Conservation (phyloP, 1,284 basidiomycete genomes). For the Leccinum ponderosum region DNA sequence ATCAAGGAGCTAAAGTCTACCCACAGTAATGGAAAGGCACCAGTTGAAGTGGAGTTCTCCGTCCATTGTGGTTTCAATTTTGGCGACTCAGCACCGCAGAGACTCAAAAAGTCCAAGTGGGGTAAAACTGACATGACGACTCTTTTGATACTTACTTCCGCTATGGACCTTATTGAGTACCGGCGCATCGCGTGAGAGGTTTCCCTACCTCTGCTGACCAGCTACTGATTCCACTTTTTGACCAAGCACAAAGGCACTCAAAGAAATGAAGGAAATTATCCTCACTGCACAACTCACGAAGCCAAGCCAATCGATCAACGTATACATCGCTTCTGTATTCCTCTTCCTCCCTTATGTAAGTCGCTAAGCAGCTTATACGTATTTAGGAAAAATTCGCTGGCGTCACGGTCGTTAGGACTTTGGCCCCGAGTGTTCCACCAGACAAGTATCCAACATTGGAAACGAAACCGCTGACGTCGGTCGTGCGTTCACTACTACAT, state of each 20-base stretch:
- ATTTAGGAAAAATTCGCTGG: slow-evolving; percentile 70
- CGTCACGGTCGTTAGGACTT: slow-evolving; percentile 47
- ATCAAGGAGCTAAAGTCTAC: slow-evolving; percentile 47
- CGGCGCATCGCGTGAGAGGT: slow-evolving; percentile 66
- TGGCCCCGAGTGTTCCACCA: slow-evolving; percentile 56
- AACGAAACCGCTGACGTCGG: slow-evolving; percentile 65
- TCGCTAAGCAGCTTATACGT: slow-evolving; percentile 8
- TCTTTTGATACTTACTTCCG: slow-evolving; percentile 72
- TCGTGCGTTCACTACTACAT: slow-evolving; percentile 39
- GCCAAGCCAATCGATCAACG: slow-evolving; percentile 70
- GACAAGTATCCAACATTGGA: slow-evolving; percentile 62
- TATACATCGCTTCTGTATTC: slow-evolving; percentile 64
- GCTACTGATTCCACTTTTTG: slow-evolving; percentile 8
- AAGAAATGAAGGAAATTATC: slow-evolving; percentile 55
- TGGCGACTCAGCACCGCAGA: slow-evolving; percentile 28
- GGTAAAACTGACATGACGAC: slow-evolving; percentile 58
- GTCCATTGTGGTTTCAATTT: slow-evolving; percentile 55
- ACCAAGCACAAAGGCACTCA: slow-evolving; percentile 65
- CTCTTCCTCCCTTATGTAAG: background rate
- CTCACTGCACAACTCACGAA: slow-evolving; percentile 59
- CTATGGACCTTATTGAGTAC: slow-evolving; percentile 71
- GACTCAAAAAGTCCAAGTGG: slow-evolving; percentile 47
- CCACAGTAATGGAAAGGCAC: slow-evolving; percentile 44
- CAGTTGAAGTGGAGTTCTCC: slow-evolving; percentile 60
- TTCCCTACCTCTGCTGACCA: slow-evolving; percentile 1